phyloP scores from a whole-genome alignment of 169 alveolate genomes.

The Perkinsus chesapeaki region DNA sequence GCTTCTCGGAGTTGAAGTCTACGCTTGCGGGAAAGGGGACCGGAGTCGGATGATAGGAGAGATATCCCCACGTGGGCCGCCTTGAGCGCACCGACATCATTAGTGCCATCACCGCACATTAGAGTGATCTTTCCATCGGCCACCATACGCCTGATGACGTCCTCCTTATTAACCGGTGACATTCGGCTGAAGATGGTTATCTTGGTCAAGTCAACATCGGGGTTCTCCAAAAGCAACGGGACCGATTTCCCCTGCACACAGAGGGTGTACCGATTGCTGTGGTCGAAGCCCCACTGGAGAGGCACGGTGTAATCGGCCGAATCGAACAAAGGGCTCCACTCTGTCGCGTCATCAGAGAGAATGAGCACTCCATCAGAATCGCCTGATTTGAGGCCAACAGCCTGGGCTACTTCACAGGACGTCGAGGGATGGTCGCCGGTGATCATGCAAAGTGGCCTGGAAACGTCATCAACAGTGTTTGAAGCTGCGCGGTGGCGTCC shows the following conservation, averaged over 20 bases:
- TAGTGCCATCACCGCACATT: conserved; percentile 99
- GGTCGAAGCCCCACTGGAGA: neutral
- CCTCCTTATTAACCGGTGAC: conserved; percentile 88
- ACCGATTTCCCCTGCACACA: neutral
- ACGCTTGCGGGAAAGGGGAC: conserved; percentile 4
- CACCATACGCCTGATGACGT: conserved; percentile 53
- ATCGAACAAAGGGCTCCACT: neutral
- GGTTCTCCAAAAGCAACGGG: neutral
- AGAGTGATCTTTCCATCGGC: conserved; percentile 69
- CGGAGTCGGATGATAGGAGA: conserved; percentile 55
- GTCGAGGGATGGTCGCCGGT: conserved; percentile 97
- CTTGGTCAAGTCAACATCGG: conserved; percentile 18
- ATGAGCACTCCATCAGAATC: neutral
- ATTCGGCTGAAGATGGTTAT: conserved; percentile 86
- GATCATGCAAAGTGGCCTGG: conserved; percentile 58
- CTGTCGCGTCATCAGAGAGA: neutral
- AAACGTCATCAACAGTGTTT: neutral
- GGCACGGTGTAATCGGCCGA: neutral
- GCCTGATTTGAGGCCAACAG: conserved; percentile 41
- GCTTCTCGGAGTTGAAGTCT: neutral
- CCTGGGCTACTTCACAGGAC: conserved; percentile 89
- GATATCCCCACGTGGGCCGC: conserved; percentile 95
- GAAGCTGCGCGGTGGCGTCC: conserved; percentile 12
- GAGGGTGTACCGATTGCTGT: neutral
- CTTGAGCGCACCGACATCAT: conserved; percentile 97